These are phyloP conservation scores for Coemansia sp. DNA, from an alignment of 192 early-diverging fungal genomes.

Conservation along the genomic window DNA sequence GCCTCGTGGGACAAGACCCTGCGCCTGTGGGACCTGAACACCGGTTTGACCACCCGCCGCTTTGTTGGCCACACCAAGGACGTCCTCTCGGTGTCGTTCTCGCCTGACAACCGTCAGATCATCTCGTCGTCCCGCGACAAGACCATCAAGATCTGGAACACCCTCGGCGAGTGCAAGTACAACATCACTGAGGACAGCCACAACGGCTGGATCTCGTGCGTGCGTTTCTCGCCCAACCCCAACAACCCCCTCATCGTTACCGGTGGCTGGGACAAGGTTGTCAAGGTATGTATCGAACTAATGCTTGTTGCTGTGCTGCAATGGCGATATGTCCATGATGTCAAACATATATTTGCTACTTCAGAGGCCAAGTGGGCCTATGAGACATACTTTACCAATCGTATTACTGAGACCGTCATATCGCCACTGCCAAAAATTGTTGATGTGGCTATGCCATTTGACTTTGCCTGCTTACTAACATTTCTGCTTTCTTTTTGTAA, in stretches of 20 bases:
- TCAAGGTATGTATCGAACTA: slow-evolving; percentile 79
- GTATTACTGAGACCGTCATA: slow-evolving; percentile 39
- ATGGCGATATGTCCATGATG: slow-evolving; percentile 37
- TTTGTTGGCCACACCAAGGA: slow-evolving; percentile 98
- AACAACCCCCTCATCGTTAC: slow-evolving; percentile 97
- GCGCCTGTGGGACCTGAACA: slow-evolving; percentile 98
- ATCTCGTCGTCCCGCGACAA: slow-evolving; percentile 98
- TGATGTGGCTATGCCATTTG: neutral
- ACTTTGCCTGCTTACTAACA: neutral
- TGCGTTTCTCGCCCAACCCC: slow-evolving; percentile 99
- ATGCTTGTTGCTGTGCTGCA: slow-evolving; percentile 12
- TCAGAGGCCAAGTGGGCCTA: slow-evolving; percentile 62
- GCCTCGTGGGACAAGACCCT: slow-evolving; percentile 99
- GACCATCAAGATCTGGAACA: slow-evolving; percentile 99
- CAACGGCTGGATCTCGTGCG: slow-evolving; percentile 98
- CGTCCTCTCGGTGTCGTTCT: slow-evolving; percentile 99
- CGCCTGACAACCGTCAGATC: slow-evolving; percentile 99
- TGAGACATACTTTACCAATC: slow-evolving; percentile 63
- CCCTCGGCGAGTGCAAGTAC: slow-evolving; percentile 99
- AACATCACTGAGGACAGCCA: slow-evolving; percentile 96
- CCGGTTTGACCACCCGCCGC: slow-evolving; percentile 91
- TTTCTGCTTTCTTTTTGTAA: slow-evolving; percentile 7
- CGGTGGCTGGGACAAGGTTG: slow-evolving; percentile 98
- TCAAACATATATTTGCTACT: slow-evolving; percentile 73
- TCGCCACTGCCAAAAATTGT: neutral